These are phyloP conservation scores for Kalanchoe fedtschenkoi DNA, from an alignment of 164 flowering plant genomes.

Conservation along the genomic window DNA sequence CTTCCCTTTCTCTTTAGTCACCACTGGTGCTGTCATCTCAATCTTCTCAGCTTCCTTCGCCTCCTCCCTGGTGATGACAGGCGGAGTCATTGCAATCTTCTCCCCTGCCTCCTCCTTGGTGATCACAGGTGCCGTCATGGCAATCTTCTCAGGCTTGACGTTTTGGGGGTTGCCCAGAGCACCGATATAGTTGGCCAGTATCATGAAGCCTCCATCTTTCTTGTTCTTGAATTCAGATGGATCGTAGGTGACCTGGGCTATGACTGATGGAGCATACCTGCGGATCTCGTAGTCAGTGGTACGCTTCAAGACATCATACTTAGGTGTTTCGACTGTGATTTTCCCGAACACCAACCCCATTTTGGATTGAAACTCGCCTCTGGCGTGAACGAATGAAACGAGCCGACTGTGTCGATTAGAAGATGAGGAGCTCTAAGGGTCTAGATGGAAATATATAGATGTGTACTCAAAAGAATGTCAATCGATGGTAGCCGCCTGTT, in stretches of 20 bases:
- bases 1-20: constrained; percentile 32
- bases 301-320: constrained; percentile 42
- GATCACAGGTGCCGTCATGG: constrained; percentile 85
- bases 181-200: constrained; percentile 75
- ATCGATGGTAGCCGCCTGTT: neutral
- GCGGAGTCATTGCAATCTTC: constrained; percentile 82
- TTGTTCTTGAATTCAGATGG: constrained; percentile 50
- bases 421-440: neutral
- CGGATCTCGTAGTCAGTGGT: constrained; percentile 63
- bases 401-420: too few relatives aligned
- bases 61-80: constrained; percentile 47
- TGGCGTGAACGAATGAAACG: neutral
- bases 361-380: neutral
- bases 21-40: constrained; percentile 85
- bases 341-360: constrained; percentile 77
- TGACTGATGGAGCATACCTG: constrained; percentile 47
- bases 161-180: constrained; percentile 70
- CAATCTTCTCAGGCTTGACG: constrained; percentile 59
- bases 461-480: neutral
- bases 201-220: constrained; percentile 61
- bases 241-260: constrained; percentile 62
- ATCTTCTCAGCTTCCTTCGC: constrained; percentile 27
- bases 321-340: constrained; percentile 66
- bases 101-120: constrained; percentile 38
- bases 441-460: neutral